Base-by-base conservation (phyloP, 176 grass and related monocot species). In the Echinochloa phyllopogon region DNA sequence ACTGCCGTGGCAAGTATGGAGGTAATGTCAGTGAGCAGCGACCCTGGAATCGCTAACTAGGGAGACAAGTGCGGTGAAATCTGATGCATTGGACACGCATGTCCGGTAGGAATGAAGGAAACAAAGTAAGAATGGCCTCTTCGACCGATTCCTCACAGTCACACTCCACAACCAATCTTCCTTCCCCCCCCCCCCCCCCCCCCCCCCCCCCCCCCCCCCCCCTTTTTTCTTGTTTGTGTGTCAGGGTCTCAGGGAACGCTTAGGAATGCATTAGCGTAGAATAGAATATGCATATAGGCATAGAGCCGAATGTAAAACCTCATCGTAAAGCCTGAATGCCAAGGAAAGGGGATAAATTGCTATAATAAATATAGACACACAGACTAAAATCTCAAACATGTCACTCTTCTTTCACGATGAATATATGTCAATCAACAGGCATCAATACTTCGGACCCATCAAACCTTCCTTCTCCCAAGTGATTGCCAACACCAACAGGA, bases 401-500 rank as follows among this genome's bases (percentile, higher is more conserved):
- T 4, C 21, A 65, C 43, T 51, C 10, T 51, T 49, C 11, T 63
- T 37, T 47, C 2, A 0, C 8, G 78, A 81, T 41, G 63, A 49
- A 29, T 59, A 10, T 44, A 11, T 21, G 53, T 24, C 59, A 76
- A 43, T 24, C 52, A 33, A 14, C 20, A 76, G 49, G 51, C 18
- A 58, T 41, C 18, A n/a, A 25, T 13, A 53, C 3, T 24, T 58
- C 12, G 23, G 5, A 69, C 70, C 49, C 37, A 43, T 44, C 53
- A 18, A 82, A 45, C 10, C n/a, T 50, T 71, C 12, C 0, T 29
- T 62, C 67, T 36, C 10, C 40, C 8, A 72, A 72, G 65, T 82
- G 80, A n/a, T 58, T 71, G 65, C 65, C 51, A 82, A 72, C 80
- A 72, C n/a, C 62, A 44, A 44, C 42, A 44, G 6, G 9, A 8